A percentile compares a stretch with the other conserved stretches of the same genome.
Evolutionary conservation across 345 rosid genomes (phyloP).

Genomic region (Psidium friedrichsthalianum): DNA sequence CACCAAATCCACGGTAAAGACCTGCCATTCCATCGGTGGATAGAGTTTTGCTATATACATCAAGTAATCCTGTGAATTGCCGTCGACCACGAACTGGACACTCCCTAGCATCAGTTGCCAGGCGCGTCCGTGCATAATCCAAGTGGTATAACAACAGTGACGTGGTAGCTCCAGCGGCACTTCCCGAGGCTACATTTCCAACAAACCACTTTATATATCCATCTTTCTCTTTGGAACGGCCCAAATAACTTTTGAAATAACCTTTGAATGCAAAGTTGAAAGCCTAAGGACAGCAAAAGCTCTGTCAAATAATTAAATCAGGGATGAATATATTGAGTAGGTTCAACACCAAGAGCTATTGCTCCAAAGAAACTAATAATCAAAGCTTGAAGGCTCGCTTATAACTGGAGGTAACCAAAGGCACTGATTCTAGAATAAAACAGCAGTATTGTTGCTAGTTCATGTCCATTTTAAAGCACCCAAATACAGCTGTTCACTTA

Average conservation of each 20-base stretch:
- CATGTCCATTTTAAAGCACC: not conserved
- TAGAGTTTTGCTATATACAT: conserved; percentile 71
- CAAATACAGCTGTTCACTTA: not conserved
- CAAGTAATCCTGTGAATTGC: conserved; percentile 71
- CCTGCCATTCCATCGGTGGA: conserved; percentile 65
- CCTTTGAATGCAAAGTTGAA: conserved; percentile 97
- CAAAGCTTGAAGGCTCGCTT: not conserved
- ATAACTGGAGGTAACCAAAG: not conserved
- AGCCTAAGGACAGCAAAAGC: conserved; percentile 66
- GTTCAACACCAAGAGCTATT: not conserved
- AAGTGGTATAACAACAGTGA: conserved; percentile 77
- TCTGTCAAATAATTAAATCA: conserved; percentile 42
- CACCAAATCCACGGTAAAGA: conserved; percentile 81
- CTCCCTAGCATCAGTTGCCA: conserved; percentile 74
- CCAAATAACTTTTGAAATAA: conserved; percentile 71
- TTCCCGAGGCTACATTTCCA: conserved; percentile 85
- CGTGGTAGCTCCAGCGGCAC: conserved; percentile 96
- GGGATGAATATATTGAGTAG: not conserved
- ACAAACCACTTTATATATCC: conserved; percentile 79
- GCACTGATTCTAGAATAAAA: not conserved
- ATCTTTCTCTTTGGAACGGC: conserved; percentile 75
- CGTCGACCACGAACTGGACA: conserved; percentile 40
- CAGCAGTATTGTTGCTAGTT: not conserved
- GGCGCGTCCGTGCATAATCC: conserved; percentile 80
- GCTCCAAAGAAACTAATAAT: not conserved